These are phyloP conservation scores for Exophiala mesophila DNA, from an alignment of 2,329 filamentous ascomycete species.

Conservation along the genomic window DNA sequence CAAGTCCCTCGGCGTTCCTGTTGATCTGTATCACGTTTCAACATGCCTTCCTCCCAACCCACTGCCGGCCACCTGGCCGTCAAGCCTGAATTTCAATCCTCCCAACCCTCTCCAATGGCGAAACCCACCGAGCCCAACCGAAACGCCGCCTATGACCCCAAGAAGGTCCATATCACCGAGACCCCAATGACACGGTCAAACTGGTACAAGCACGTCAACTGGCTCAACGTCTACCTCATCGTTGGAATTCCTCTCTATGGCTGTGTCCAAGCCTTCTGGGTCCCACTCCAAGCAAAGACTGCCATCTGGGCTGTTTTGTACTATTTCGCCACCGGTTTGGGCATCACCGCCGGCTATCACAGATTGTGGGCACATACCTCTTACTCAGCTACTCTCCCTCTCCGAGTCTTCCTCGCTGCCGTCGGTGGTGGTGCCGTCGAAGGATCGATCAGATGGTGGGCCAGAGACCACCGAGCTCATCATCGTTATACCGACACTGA, in stretches of 20 bases:
- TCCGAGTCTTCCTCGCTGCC: conserved; percentile 76
- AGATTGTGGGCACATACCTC: conserved; percentile 82
- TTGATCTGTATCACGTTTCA: conserved; percentile 17
- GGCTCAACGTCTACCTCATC: conserved; percentile 82
- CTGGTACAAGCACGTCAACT: conserved; percentile 91
- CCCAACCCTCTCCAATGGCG: conserved; percentile 43
- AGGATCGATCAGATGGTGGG: conserved; percentile 86
- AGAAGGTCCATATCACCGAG: conserved; percentile 84
- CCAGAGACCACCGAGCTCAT: conserved; percentile 78
- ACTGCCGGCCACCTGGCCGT: conserved; percentile 45
- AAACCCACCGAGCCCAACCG: conserved; percentile 50
- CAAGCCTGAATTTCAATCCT: conserved; percentile 44
- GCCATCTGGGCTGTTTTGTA: conserved; percentile 68
- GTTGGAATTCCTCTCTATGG: conserved; percentile 70
- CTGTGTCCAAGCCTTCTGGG: conserved; percentile 70
- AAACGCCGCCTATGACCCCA: conserved; percentile 51
- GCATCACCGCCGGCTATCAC: conserved; percentile 75
- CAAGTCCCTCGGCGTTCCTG: conserved; percentile 1
- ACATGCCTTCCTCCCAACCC: conserved; percentile 51
- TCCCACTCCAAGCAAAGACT: conserved; percentile 67
- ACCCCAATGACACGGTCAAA: conserved; percentile 73
- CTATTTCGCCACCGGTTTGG: conserved; percentile 78
- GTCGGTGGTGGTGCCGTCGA: conserved; percentile 79
- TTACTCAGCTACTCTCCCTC: conserved; percentile 70
- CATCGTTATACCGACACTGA: conserved; percentile 90